A percentile compares a stretch with the other conserved stretches of the same genome.
Conservation (phyloP, 192 early-diverging fungal species). For the Umbelopsis isabellina region DNA sequence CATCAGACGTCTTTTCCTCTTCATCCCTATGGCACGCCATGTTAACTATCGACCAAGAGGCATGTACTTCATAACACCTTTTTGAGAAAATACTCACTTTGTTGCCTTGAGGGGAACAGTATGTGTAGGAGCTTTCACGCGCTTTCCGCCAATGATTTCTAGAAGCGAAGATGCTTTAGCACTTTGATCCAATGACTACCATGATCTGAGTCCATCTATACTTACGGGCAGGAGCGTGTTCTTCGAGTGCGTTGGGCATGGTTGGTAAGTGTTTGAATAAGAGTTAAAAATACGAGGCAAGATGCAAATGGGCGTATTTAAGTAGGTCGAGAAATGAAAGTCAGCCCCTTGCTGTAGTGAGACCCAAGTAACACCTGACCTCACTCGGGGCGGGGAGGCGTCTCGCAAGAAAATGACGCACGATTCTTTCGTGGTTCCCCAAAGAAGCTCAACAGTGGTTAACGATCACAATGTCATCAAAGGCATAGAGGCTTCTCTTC, state of each 20-base stretch:
- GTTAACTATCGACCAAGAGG: not conserved
- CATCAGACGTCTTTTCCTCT: not conserved
- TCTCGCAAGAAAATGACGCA: no score
- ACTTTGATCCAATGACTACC: not conserved
- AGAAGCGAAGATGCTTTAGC: no score
- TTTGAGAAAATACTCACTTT: not conserved
- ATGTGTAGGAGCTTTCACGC: conserved; percentile 11
- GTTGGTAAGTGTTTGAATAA: not conserved
- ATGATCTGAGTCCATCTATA: not conserved
- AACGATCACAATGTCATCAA: no score
- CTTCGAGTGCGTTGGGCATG: conserved; percentile 10
- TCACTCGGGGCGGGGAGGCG: not conserved
- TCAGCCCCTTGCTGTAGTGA: conserved; percentile 15
- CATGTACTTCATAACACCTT: not conserved
- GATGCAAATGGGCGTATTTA: conserved; percentile 14
- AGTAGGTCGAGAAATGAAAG: conserved; percentile 2
- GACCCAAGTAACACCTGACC: not conserved
- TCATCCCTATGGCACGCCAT: not conserved
- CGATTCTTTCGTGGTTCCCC: no score
- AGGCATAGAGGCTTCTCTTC: no score
- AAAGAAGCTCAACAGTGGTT: no score
- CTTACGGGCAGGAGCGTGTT: conserved; percentile 14
- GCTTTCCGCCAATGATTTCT: conserved; percentile 10
- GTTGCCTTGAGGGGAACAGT: conserved; percentile 15
- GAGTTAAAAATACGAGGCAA: not conserved